Percentiles rank a stretch among this genome's conserved stretches.
These are phyloP conservation scores for Azolla pinnata DNA, from an alignment of 75 land plant genomes.

Conservation along the genomic window DNA sequence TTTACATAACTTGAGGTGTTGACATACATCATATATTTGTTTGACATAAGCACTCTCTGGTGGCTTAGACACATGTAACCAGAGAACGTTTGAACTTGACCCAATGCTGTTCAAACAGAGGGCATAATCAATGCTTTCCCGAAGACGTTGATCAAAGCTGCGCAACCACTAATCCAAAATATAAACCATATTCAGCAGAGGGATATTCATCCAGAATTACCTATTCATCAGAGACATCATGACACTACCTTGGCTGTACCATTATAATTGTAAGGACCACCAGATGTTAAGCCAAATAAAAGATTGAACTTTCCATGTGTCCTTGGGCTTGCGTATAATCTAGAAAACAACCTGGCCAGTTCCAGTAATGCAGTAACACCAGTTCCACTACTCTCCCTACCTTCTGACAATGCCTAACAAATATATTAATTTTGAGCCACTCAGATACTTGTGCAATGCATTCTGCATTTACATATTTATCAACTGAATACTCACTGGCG, in stretches of 20 bases:
- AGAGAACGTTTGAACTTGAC: constrained; percentile 49
- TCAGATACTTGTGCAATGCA: not conserved
- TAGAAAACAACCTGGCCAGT: constrained; percentile 81
- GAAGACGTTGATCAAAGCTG: constrained; percentile 84
- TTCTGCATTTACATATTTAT: not conserved
- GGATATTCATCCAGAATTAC: too few species aligned
- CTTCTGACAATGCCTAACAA: constrained; percentile 68
- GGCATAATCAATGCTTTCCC: constrained; percentile 98
- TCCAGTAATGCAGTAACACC: constrained; percentile 83
- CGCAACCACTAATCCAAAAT: constrained; percentile 76
- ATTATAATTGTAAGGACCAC: constrained; percentile 96
- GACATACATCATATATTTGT: constrained; percentile 72
- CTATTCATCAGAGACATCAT: too few species aligned
- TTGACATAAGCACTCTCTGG: constrained; percentile 90
- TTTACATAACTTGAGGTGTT: too few species aligned
- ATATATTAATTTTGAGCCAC: not conserved
- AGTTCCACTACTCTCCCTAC: constrained; percentile 96
- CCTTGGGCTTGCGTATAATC: constrained; percentile 80
- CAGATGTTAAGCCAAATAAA: constrained; percentile 88
- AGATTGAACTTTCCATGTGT: constrained; percentile 85
- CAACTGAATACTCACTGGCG: constrained; percentile 57
- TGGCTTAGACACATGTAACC: constrained; percentile 95
- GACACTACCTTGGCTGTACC: constrained; percentile 82
- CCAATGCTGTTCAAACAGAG: constrained; percentile 92
- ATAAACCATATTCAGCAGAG: not conserved